phyloP scores from a whole-genome alignment of 768 basidiomycete genomes.

The Melanogaster broomeanus region DNA sequence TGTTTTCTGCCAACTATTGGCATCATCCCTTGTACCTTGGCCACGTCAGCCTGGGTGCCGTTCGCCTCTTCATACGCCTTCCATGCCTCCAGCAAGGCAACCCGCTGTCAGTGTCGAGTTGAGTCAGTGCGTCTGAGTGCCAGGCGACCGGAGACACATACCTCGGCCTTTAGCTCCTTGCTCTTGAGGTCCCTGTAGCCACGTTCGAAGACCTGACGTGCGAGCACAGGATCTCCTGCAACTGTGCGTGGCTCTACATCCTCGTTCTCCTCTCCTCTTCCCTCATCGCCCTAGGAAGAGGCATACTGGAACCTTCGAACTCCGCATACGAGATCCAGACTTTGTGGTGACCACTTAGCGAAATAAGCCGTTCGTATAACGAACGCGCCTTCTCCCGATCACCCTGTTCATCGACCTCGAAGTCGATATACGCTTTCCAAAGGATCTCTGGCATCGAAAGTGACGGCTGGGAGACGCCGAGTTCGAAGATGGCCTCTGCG shows the following conservation, averaged over 20 bases:
- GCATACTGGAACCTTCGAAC: conserved; percentile 83
- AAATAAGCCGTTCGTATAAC: conserved; percentile 85
- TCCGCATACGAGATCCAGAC: conserved; percentile 96
- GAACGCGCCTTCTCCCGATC: conserved; percentile 83
- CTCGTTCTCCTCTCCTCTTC: conserved; percentile 72
- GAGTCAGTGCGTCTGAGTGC: conserved; percentile 1
- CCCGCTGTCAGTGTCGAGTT: conserved; percentile 56
- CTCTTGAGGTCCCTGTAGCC: conserved; percentile 86
- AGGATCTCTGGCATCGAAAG: conserved; percentile 94
- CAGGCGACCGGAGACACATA: conserved; percentile 34
- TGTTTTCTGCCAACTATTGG: conserved; percentile 87
- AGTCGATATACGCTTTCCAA: conserved; percentile 97
- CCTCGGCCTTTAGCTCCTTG: conserved; percentile 86
- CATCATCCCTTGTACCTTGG: conserved; percentile 90
- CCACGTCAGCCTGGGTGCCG: conserved; percentile 71
- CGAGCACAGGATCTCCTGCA: conserved; percentile 68
- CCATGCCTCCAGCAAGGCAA: conserved; percentile 92
- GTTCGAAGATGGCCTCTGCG: conserved; percentile 92
- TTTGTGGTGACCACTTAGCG: conserved; percentile 90
- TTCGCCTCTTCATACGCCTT: conserved; percentile 87
- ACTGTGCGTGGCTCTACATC: conserved; percentile 54
- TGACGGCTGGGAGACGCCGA: conserved; percentile 79
- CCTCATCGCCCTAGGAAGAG: conserved; percentile 59
- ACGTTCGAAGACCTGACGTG: conserved; percentile 80
- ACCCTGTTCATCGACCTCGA: conserved; percentile 87